Evolutionary conservation across 2,329 filamentous ascomycete species (phyloP).

Genomic region (Aspergillus unguis): DNA sequence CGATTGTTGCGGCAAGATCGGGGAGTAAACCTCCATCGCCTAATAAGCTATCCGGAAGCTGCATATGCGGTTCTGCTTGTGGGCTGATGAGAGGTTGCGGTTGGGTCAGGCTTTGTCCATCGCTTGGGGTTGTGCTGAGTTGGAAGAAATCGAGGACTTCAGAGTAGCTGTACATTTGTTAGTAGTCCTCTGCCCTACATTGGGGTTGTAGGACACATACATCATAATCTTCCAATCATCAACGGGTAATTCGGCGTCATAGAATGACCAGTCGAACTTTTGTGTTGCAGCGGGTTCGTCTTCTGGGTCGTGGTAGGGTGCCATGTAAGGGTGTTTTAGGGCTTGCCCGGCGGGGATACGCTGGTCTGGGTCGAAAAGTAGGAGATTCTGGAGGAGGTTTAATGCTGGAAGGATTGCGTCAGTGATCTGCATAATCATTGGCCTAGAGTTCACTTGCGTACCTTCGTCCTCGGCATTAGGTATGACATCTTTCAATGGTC

Average conservation of each 20-base stretch:
- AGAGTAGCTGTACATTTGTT: slow-evolving; percentile 69
- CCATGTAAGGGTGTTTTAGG: slow-evolving; percentile 86
- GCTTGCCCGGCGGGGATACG: slow-evolving; percentile 83
- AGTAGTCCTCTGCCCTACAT: not conserved
- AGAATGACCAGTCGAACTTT: slow-evolving; percentile 99
- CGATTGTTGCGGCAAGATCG: not conserved
- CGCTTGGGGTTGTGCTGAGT: slow-evolving; percentile 48
- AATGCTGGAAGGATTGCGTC: slow-evolving; percentile 59
- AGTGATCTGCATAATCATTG: too few species aligned
- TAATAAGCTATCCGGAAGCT: not conserved
- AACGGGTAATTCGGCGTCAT: slow-evolving; percentile 91
- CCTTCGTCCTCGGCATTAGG: slow-evolving; percentile 62
- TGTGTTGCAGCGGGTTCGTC: slow-evolving; percentile 94
- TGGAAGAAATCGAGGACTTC: slow-evolving; percentile 99
- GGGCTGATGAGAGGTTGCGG: not conserved
- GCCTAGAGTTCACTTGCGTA: slow-evolving; percentile 11
- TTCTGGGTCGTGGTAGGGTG: slow-evolving; percentile 94
- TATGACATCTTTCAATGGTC: slow-evolving; percentile 82
- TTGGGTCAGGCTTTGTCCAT: slow-evolving; percentile 2
- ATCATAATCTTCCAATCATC: slow-evolving; percentile 99
- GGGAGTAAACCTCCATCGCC: not conserved
- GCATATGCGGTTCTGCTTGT: not conserved
- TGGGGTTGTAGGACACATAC: slow-evolving; percentile 51
- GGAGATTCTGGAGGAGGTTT: slow-evolving; percentile 91
- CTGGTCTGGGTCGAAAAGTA: slow-evolving; percentile 96